phyloP scores from a whole-genome alignment of 2,329 filamentous ascomycete species.

The Aspergillus cejpii region DNA sequence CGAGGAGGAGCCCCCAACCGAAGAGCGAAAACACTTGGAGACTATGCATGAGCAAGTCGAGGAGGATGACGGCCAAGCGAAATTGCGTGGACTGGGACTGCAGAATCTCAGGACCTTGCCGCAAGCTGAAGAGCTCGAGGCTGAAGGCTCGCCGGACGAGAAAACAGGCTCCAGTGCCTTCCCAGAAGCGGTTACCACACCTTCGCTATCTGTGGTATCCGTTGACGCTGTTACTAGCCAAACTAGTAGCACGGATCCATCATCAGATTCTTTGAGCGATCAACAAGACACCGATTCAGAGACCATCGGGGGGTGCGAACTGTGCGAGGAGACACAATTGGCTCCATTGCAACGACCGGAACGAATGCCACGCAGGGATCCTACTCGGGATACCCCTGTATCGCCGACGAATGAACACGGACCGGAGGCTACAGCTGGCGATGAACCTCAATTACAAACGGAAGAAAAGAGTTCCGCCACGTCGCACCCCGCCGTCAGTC shows the following conservation, averaged over 20 bases:
- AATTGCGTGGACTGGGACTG: slow-evolving; percentile 5
- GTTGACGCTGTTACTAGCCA: slow-evolving; percentile 17
- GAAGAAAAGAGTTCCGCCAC: slow-evolving; percentile 23
- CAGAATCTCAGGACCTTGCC: not conserved
- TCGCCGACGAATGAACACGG: slow-evolving; percentile 18
- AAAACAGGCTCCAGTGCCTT: slow-evolving; percentile 3
- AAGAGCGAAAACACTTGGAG: slow-evolving; percentile 28
- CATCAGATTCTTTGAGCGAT: slow-evolving; percentile 20
- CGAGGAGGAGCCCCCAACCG: slow-evolving; percentile 22
- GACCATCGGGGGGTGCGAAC: slow-evolving; percentile 30
- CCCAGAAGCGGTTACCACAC: slow-evolving; percentile 16
- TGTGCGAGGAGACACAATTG: slow-evolving; percentile 25
- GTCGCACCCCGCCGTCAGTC: slow-evolving; percentile 8
- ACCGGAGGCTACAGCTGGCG: slow-evolving; percentile 11
- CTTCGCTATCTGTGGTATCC: slow-evolving; percentile 16
- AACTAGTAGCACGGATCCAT: slow-evolving; percentile 16
- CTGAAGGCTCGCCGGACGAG: not conserved
- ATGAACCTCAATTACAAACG: slow-evolving; percentile 19
- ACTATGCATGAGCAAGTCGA: slow-evolving; percentile 36
- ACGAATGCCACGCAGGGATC: slow-evolving; percentile 25
- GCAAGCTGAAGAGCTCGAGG: not conserved
- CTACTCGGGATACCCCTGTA: slow-evolving; percentile 16
- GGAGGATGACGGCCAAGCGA: slow-evolving; percentile 25
- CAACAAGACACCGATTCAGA: slow-evolving; percentile 18
- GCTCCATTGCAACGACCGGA: slow-evolving; percentile 27